phyloP scores from a whole-genome alignment of 2,329 filamentous ascomycete species.

The Stagonosporopsis rhizophila region DNA sequence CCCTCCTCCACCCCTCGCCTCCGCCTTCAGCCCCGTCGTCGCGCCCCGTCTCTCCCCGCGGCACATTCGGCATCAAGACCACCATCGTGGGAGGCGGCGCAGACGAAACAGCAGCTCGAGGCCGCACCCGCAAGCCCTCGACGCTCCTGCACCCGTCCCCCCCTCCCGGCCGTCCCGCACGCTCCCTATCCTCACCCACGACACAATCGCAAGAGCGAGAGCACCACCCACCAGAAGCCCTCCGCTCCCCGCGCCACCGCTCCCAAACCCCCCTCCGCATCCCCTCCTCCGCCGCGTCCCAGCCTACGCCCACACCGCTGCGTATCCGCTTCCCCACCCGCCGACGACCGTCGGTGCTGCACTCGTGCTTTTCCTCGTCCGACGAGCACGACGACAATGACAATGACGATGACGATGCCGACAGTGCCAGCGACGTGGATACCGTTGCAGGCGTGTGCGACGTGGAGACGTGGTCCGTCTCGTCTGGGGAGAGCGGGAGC shows the following conservation, averaged over 20 bases:
- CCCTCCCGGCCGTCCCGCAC: not conserved
- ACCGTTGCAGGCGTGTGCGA: not conserved
- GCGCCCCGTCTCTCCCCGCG: conserved; percentile 8
- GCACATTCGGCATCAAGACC: not conserved
- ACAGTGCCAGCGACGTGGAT: not conserved
- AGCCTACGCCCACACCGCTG: conserved; percentile 1
- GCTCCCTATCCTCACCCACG: not conserved
- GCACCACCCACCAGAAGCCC: not conserved
- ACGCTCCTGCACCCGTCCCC: conserved; percentile 1
- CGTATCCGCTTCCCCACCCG: not conserved
- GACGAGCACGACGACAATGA: not conserved
- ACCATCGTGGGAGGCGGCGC: no score
- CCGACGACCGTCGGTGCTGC: not conserved
- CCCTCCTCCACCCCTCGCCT: conserved; percentile 5
- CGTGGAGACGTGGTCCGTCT: not conserved
- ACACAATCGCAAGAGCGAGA: no score
- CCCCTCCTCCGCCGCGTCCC: not conserved
- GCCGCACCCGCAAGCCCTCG: not conserved
- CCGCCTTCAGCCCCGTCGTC: not conserved
- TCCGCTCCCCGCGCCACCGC: conserved; percentile 21
- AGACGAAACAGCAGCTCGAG: not conserved
- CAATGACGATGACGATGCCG: no score
- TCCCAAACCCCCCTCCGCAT: conserved; percentile 23
- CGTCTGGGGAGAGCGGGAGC: not conserved
- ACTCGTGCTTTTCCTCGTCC: conserved; percentile 14